A percentile compares a stretch with the other conserved stretches of the same genome.
phyloP scores from a whole-genome alignment of 148 eudicot genomes.

The Vaccinium darrowii region DNA sequence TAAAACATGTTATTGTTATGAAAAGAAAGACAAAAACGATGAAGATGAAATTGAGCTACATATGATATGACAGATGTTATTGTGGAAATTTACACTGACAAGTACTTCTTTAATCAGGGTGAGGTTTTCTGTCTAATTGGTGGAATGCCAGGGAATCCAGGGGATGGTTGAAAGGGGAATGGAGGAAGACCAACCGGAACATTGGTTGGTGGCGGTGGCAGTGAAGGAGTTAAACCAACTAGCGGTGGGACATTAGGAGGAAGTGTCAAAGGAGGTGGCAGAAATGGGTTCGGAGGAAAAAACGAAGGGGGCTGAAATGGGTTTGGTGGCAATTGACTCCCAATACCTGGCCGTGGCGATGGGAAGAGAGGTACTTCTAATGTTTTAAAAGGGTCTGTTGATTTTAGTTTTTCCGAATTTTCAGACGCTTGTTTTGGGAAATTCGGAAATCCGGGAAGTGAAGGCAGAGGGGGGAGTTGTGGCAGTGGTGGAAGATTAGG shows the following conservation, averaged over 20 bases:
- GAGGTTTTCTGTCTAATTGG: slow-evolving; percentile 20
- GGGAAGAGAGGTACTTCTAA: slow-evolving; percentile 16
- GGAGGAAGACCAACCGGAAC: slow-evolving; percentile 34
- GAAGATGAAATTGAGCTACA: background rate
- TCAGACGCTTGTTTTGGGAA: slow-evolving; percentile 19
- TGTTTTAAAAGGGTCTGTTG: background rate
- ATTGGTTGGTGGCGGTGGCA: slow-evolving; percentile 30
- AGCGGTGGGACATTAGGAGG: slow-evolving; percentile 35
- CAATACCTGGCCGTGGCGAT: slow-evolving; percentile 28
- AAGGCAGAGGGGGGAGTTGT: slow-evolving; percentile 55
- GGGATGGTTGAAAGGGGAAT: slow-evolving; percentile 44
- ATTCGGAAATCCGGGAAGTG: slow-evolving; percentile 29
- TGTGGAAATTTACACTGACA: slow-evolving; percentile 1
- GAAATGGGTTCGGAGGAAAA: slow-evolving; percentile 9
- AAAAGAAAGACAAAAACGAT: background rate
- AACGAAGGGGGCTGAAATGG: slow-evolving; percentile 16
- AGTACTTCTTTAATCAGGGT: slow-evolving; percentile 22
- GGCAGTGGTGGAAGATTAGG: slow-evolving; percentile 55
- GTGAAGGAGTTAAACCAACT: slow-evolving; percentile 35
- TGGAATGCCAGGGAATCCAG: slow-evolving; percentile 38
- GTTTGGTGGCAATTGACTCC: slow-evolving; percentile 36
- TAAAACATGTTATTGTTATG: background rate
- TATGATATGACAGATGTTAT: background rate
- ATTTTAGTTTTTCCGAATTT: background rate
- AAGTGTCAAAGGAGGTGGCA: slow-evolving; percentile 38